Base-by-base conservation (phyloP, 2,329 filamentous ascomycete genomes). In the Aspergillus candidus region DNA sequence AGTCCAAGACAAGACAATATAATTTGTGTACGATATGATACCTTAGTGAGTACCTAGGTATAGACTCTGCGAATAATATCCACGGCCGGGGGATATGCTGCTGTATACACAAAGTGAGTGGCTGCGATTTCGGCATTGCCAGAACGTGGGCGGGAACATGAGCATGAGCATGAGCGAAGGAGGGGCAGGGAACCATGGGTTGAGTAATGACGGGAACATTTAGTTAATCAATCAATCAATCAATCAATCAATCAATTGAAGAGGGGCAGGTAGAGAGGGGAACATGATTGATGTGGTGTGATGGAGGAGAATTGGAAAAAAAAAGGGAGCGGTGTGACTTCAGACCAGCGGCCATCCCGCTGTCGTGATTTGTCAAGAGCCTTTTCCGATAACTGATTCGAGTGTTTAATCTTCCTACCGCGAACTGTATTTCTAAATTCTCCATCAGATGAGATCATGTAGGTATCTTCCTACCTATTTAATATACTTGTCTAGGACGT, bases 301-400 rank as follows among this genome's bases (percentile, higher is more conserved):
- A 53, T 49, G 41, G 43, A 41, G 47, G 52, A 45, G 18, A 7
- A 22, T 6, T 5, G 22, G 7, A 6, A 27, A 27, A 27, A 27
- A 27, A 27, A 27, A 27, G 22, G 22, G 22, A 27, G 56, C 53
- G 60, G 60, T 62, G 60, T 62, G 56, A 52, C 50, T 48, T 35
- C 47, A 45, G 18, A 18, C 18, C 18, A 5, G 18, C 18, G 18
- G 18, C 18, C 18, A 18, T 18, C 6, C 40, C 42, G 47, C 22
- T 27, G 22, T 27, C 8, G 22, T 27, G 22, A 27, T 27, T 27
- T 27, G 22, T 27, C 48, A 49, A 47, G 43, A 33, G 17, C 11
- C 13, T 15, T 35, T 35, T 17, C 13, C 15, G 13, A 45, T 35
- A 35, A 17, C 38, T 33, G 32, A 35, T 36, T 37, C 29, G 38